Conservation (phyloP, 2,329 filamentous ascomycete species). For the Fonsecaea monophora region DNA sequence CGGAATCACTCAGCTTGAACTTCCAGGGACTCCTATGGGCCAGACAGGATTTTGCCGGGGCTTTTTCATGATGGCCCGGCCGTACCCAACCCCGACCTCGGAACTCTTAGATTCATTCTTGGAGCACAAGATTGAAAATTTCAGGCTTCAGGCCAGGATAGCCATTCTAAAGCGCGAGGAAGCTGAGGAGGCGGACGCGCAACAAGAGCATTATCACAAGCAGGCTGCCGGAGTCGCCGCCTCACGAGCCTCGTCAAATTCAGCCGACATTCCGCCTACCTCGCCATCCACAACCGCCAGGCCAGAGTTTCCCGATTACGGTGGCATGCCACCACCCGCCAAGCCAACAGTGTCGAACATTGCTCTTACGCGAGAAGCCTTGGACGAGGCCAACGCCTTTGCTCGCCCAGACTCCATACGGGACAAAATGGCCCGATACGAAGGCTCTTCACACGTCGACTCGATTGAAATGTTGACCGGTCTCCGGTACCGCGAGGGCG, state of each 20-base stretch:
- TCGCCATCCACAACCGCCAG: slow-evolving; percentile 34
- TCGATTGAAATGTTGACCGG: slow-evolving; percentile 94
- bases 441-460: slow-evolving; percentile 77
- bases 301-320: slow-evolving; percentile 37
- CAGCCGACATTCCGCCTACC: slow-evolving; percentile 28
- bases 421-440: slow-evolving; percentile 84
- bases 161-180: slow-evolving; percentile 85
- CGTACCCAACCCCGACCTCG: slow-evolving; percentile 88
- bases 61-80: slow-evolving; percentile 90
- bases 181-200: slow-evolving; percentile 75
- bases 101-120: slow-evolving; percentile 87
- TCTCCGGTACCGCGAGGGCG: slow-evolving; percentile 83
- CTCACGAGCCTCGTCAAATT: slow-evolving; percentile 34
- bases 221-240: slow-evolving; percentile 34
- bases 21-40: slow-evolving; percentile 66
- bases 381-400: slow-evolving; percentile 73
- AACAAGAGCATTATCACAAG: slow-evolving; percentile 50
- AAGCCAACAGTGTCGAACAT: slow-evolving; percentile 68
- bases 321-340: slow-evolving; percentile 71
- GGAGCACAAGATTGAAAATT: slow-evolving; percentile 96
- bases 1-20: slow-evolving; percentile 54
- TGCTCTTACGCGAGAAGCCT: slow-evolving; percentile 77
- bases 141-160: slow-evolving; percentile 82
- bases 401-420: slow-evolving; percentile 75
- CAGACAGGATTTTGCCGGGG: slow-evolving; percentile 78